phyloP scores from a whole-genome alignment of 768 basidiomycete genomes.

The Sutorius australiensis region DNA sequence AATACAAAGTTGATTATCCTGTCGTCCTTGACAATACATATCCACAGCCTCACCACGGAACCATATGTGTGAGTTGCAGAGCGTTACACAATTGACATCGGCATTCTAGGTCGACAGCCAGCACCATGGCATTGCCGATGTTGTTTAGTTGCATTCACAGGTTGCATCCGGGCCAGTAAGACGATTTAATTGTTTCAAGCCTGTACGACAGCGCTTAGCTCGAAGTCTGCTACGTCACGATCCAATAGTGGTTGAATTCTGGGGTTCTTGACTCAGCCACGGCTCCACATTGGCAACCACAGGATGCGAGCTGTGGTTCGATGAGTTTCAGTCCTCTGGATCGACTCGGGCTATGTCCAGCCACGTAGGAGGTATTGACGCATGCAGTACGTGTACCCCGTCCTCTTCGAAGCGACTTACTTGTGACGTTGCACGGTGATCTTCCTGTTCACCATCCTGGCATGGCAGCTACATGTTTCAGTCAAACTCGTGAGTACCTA shows the following conservation, averaged over 20 bases:
- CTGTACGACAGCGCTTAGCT: not conserved
- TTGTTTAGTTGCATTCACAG: not conserved
- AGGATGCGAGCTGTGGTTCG: not conserved
- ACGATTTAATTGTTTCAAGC: not conserved
- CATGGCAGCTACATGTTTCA: not conserved
- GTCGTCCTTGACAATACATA: conserved; percentile 1
- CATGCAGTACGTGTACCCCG: too few relatives aligned
- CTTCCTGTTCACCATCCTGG: not conserved
- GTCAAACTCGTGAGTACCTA: not conserved
- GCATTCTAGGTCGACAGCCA: not conserved
- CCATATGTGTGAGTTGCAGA: not conserved
- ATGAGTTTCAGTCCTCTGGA: too few relatives aligned
- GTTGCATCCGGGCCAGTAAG: not conserved
- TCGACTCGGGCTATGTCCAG: too few relatives aligned
- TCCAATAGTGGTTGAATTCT: not conserved
- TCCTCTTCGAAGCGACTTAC: too few relatives aligned
- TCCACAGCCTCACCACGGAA: conserved; percentile 2
- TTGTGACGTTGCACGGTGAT: not conserved
- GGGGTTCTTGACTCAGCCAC: too few relatives aligned
- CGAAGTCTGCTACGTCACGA: too few relatives aligned
- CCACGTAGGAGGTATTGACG: too few relatives aligned
- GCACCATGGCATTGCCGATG: not conserved
- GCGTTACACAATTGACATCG: not conserved
- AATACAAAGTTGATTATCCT: conserved; percentile 14
- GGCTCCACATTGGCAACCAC: not conserved